These are phyloP conservation scores for Baorangia bicolor DNA, from an alignment of 768 basidiomycete genomes.

Conservation along the genomic window DNA sequence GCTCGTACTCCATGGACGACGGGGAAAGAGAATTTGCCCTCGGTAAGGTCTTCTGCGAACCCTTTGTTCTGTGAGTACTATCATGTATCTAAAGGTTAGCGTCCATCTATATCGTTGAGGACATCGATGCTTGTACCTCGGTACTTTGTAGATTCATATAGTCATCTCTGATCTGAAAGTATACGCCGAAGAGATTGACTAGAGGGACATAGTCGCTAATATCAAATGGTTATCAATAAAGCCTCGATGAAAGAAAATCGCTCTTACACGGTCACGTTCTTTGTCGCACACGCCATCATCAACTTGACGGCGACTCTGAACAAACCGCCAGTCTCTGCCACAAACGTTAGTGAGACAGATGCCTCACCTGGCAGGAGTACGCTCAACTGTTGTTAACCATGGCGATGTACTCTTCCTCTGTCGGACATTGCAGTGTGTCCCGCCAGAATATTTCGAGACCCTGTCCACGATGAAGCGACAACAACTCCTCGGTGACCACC, in stretches of 20 bases:
- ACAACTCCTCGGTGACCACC: constrained; percentile 50
- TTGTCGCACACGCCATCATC: constrained; percentile 89
- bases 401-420: constrained; percentile 88
- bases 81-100: background rate
- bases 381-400: constrained; percentile 95
- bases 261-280: constrained; percentile 55
- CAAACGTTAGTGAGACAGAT: constrained; percentile 7
- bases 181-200: constrained; percentile 92
- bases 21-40: constrained; percentile 82
- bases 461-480: constrained; percentile 92
- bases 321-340: constrained; percentile 88
- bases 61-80: constrained; percentile 67
- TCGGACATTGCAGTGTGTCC: constrained; percentile 86
- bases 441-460: constrained; percentile 95
- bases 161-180: constrained; percentile 96
- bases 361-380: constrained; percentile 59
- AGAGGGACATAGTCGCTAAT: constrained; percentile 85
- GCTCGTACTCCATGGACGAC: constrained; percentile 79
- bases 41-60: constrained; percentile 74
- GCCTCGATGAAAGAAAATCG: background rate
- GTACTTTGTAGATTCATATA: constrained; percentile 91
- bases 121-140: constrained; percentile 48
- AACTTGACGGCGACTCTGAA: constrained; percentile 91
- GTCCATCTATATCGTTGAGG: too few species aligned
- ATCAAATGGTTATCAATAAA: background rate